Percentiles rank a stretch among this genome's conserved stretches.
phyloP scores from a whole-genome alignment of 306 rosid species.

The Boehmeria nivea region DNA sequence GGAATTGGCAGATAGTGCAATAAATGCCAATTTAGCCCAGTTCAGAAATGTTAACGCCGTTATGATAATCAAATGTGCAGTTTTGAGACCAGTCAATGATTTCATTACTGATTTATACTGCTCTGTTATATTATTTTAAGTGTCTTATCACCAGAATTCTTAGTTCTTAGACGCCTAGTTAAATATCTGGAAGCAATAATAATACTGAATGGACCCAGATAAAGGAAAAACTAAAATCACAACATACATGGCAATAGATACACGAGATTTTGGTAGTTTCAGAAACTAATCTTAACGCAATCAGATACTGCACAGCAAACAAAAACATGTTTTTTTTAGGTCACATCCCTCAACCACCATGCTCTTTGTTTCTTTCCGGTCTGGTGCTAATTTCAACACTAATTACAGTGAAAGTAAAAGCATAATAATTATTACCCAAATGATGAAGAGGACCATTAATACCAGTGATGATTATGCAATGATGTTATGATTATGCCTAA shows the following conservation, averaged over 20 bases:
- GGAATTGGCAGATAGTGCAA: too few species aligned
- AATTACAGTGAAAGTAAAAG: too few species aligned
- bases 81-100: too few species aligned
- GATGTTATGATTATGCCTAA: constrained; percentile 7
- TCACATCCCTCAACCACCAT: constrained; percentile 12
- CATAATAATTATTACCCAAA: constrained; percentile 1
- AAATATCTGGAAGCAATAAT: constrained; percentile 3
- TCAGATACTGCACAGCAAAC: background rate
- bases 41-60: too few species aligned
- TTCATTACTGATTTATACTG: too few species aligned
- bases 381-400: too few species aligned
- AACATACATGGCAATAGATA: background rate
- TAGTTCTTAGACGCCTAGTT: background rate
- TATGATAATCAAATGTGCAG: too few species aligned
- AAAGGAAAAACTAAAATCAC: background rate
- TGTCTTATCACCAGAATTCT: too few species aligned
- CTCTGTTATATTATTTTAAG: too few species aligned
- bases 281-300: background rate
- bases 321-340: background rate
- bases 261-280: background rate
- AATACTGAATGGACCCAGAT: constrained; percentile 8
- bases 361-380: constrained; percentile 4
- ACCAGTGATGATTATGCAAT: background rate
- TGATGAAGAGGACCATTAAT: background rate
- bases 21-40: too few species aligned